phyloP scores from a whole-genome alignment of 2,329 filamentous ascomycete species.

The Beauveria rudraprayagi region DNA sequence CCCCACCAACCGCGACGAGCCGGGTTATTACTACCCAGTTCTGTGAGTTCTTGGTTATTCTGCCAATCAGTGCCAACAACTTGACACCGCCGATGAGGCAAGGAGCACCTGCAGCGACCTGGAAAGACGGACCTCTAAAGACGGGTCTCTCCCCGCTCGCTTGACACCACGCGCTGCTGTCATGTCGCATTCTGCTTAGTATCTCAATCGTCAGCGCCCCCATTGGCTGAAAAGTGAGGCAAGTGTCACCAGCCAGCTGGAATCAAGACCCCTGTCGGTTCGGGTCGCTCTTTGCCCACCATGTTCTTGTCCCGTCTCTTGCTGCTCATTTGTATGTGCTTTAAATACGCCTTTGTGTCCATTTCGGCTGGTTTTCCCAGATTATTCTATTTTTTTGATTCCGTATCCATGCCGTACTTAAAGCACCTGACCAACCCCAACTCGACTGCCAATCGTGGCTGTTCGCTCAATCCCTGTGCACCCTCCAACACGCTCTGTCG shows the following conservation, averaged over 20 bases:
- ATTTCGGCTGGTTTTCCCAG: neutral
- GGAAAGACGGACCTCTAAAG: neutral
- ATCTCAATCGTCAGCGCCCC: neutral
- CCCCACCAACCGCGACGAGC: constrained; percentile 7
- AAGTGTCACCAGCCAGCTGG: constrained; percentile 4
- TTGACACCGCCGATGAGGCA: neutral
- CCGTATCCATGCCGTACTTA: constrained; percentile 7
- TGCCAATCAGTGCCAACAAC: neutral
- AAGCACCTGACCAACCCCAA: neutral
- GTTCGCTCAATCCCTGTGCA: neutral
- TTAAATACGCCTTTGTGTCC: constrained; percentile 9
- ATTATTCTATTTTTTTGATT: constrained; percentile 6
- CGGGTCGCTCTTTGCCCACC: neutral
- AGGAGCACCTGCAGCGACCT: neutral
- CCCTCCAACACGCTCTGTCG: neutral
- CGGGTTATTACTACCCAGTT: neutral
- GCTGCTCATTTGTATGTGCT: neutral
- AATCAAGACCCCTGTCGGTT: constrained; percentile 1
- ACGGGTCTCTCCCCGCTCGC: constrained; percentile 6
- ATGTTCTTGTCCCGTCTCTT: neutral
- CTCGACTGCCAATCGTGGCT: neutral
- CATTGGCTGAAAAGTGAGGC: constrained; percentile 6
- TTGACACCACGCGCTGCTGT: neutral
- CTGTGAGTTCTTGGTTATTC: neutral
- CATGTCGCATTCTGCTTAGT: neutral